A percentile compares a stretch with the other conserved stretches of the same genome.
phyloP scores from a whole-genome alignment of 768 basidiomycete genomes.

The Tricholoma furcatifolium region DNA sequence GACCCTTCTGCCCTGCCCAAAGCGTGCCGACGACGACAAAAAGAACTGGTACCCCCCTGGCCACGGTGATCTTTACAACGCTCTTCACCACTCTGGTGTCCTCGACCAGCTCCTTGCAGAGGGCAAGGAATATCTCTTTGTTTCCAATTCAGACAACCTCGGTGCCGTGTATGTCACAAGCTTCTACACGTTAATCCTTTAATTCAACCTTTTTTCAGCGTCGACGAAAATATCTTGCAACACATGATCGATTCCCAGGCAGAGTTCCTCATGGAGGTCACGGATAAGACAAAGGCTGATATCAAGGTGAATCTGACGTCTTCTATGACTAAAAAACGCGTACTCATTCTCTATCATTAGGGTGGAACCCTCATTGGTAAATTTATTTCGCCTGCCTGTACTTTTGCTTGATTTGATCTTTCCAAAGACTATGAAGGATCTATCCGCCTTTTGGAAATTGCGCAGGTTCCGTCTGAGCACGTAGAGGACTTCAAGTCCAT shows the following conservation, averaged over 20 bases:
- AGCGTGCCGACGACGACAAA: slow-evolving; percentile 79
- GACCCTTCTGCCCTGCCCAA: slow-evolving; percentile 80
- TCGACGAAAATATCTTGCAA: slow-evolving; percentile 80
- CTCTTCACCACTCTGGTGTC: slow-evolving; percentile 85
- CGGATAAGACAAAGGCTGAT: slow-evolving; percentile 95
- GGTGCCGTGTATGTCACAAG: slow-evolving; percentile 73
- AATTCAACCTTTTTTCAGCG: slow-evolving; percentile 38
- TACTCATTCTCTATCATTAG: slow-evolving; percentile 26
- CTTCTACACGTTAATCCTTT: neutral
- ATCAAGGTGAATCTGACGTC: slow-evolving; percentile 30
- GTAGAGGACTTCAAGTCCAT: slow-evolving; percentile 93
- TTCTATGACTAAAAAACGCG: neutral
- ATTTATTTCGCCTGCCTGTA: neutral
- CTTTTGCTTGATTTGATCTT: neutral
- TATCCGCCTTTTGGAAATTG: slow-evolving; percentile 88
- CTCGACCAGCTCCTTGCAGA: slow-evolving; percentile 86
- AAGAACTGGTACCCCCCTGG: slow-evolving; percentile 95
- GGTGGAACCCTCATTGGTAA: slow-evolving; percentile 81
- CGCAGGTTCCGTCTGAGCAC: slow-evolving; percentile 92
- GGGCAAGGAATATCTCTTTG: slow-evolving; percentile 97
- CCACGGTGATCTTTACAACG: slow-evolving; percentile 96
- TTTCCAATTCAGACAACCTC: slow-evolving; percentile 96
- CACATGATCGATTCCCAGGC: slow-evolving; percentile 81
- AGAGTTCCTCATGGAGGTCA: slow-evolving; percentile 94
- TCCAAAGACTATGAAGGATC: slow-evolving; percentile 75